Conservation (phyloP, 1,139 yeast genomes). For the Pichiaceae sp. region DNA sequence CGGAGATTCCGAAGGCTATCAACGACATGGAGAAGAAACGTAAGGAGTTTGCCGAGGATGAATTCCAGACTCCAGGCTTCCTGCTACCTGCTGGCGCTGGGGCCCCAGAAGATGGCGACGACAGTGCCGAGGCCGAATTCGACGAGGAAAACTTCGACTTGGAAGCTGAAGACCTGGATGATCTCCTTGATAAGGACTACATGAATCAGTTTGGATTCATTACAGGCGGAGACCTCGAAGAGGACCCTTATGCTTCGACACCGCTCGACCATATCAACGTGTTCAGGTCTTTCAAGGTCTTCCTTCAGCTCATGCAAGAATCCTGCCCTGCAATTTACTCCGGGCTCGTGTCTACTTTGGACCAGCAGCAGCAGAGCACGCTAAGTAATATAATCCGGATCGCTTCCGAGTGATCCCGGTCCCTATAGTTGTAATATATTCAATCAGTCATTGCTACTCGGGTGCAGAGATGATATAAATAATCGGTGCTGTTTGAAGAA, state of each 20-base stretch:
- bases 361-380: conserved; percentile 26
- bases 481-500: no score
- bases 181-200: conserved; percentile 11
- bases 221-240: conserved; percentile 35
- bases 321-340: conserved; percentile 28
- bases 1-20: conserved; percentile 63
- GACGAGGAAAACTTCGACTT: conserved; percentile 8
- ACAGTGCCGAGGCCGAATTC: conserved; percentile 27
- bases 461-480: no score
- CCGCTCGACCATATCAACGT: conserved; percentile 71
- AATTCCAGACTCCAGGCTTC: conserved; percentile 20
- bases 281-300: conserved; percentile 41
- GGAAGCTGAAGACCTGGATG: conserved; percentile 2
- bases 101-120: conserved; percentile 30
- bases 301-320: conserved; percentile 28
- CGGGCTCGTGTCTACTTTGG: conserved; percentile 22
- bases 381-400: conserved; percentile 11
- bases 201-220: conserved; percentile 8
- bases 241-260: conserved; percentile 75
- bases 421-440: no score
- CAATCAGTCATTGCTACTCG: no score
- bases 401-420: conserved; percentile 1
- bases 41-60: conserved; percentile 38
- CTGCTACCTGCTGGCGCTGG: conserved; percentile 6
- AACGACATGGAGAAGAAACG: conserved; percentile 55